These are phyloP conservation scores for Gossypium arboreum DNA, from an alignment of 345 rosid genomes.

Conservation along the genomic window DNA sequence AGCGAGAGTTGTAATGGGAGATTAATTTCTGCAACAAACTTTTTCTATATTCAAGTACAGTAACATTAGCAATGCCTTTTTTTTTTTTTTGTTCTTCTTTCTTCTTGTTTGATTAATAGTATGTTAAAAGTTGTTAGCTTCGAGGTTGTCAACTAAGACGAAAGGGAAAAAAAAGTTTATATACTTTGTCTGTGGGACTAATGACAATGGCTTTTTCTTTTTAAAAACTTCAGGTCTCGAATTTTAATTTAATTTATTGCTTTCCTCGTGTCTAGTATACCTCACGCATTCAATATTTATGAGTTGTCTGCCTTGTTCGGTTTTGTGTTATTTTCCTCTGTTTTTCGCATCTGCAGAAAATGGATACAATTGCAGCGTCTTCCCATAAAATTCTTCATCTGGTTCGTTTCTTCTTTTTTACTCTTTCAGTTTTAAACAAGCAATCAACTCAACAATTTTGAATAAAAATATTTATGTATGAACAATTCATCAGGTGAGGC, in stretches of 20 bases:
- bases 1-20: no score
- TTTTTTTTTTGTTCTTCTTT: no score
- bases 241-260: no score
- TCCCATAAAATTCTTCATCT: constrained; percentile 38
- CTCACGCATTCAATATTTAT: not conserved
- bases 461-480: not conserved
- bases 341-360: constrained; percentile 12
- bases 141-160: not conserved
- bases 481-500: constrained; percentile 55
- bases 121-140: not conserved
- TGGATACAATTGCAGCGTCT: constrained; percentile 14
- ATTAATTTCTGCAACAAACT: not conserved
- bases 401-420: not conserved
- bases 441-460: no score
- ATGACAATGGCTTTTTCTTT: not conserved
- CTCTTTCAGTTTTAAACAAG: no score
- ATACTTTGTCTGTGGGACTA: not conserved
- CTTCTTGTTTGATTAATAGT: not conserved
- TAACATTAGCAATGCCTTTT: not conserved
- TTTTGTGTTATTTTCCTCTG: not conserved
- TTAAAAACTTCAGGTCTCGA: no score
- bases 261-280: not conserved
- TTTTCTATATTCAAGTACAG: not conserved
- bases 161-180: not conserved
- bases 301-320: not conserved